These are phyloP conservation scores for Yarrowia sp. DNA, from an alignment of 805 yeast species.

Conservation along the genomic window DNA sequence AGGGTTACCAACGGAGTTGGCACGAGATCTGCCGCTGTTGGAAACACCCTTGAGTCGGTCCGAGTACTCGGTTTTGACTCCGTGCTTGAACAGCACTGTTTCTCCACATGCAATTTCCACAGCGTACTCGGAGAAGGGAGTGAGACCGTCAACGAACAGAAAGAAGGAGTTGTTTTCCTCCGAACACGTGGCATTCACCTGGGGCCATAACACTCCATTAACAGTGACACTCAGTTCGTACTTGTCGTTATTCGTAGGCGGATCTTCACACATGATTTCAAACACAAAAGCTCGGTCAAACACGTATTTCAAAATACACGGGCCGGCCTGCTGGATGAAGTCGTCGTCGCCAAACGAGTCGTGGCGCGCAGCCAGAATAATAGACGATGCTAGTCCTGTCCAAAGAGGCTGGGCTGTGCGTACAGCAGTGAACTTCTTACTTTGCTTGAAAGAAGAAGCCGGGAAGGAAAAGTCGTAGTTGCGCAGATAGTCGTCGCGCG, in stretches of 20 bases:
- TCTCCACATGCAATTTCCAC: constrained; percentile 45
- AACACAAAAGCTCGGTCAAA: constrained; percentile 36
- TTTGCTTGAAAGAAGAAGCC: constrained; percentile 32
- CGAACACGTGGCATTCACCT: constrained; percentile 46
- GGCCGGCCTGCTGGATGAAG: constrained; percentile 29
- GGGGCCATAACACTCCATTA: constrained; percentile 69
- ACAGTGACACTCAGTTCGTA: constrained; percentile 42
- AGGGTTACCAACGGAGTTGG: constrained; percentile 7
- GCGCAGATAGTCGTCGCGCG: constrained; percentile 4
- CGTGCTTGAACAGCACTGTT: constrained; percentile 28
- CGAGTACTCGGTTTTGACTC: constrained; percentile 50
- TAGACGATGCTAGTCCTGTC: constrained; percentile 38
- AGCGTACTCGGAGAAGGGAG: constrained; percentile 63
- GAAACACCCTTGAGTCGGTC: constrained; percentile 41
- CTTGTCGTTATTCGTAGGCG: constrained; percentile 40
- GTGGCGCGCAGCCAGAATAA: constrained; percentile 38
- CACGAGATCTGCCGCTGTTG: constrained; percentile 7
- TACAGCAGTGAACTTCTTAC: constrained; percentile 33
- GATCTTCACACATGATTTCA: constrained; percentile 27
- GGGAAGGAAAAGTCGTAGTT: constrained; percentile 30
- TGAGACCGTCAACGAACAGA: constrained; percentile 60
- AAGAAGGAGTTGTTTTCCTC: neutral
- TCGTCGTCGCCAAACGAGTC: constrained; percentile 27
- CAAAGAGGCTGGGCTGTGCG: constrained; percentile 38
- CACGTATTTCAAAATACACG: constrained; percentile 36